Base-by-base conservation (phyloP, 2,329 filamentous ascomycete genomes). In the Xylaria sp. region DNA sequence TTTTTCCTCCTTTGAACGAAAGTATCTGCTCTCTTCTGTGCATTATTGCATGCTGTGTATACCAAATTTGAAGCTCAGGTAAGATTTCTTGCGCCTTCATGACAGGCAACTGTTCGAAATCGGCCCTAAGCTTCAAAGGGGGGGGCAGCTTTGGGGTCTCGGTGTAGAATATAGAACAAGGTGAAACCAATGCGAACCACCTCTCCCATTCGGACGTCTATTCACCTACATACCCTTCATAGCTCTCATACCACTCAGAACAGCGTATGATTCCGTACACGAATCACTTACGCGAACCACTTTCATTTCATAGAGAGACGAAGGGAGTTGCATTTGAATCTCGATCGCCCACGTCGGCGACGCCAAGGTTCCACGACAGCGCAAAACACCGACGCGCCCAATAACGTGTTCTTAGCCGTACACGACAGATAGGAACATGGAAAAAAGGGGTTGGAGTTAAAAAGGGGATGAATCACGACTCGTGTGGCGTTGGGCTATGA, bases 301-400 rank as follows among this genome's bases (percentile, higher is more conserved):
- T 42, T 45, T 47, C 51, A 38, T 33, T 29, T 38, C 36, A 17
- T n/a, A 13, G 33, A 25, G n/a, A 27, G 33, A 49, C 44, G 49
- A 13, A 39, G 42, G 33, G 39, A 54, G 25, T 31, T 33, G 36
- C 6, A 17, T 66, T 17, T 36, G 22, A 22, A 63, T 59, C 31
- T 58, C 39, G 38, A 56, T 33, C 45, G 29, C 57, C 51, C 22
- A 59, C 51, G 27, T 61, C 54, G 42, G 61, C 50, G 38, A 57
- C 45, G 61, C 56, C 54, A 55, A 57, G 31, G 66, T 63, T 53
- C 22, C 63, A 66, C 58, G 25, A 38, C 63, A 68, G 59, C 49
- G 58, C 15, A 45, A 20, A 42, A 29, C 9, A 44, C 57, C 61
- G 61, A 56, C 22, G 53, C n/a, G 17, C 45, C 38, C 39, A 42